These are phyloP conservation scores for Clausena lansium DNA, from an alignment of 345 rosid species.

Conservation along the genomic window DNA sequence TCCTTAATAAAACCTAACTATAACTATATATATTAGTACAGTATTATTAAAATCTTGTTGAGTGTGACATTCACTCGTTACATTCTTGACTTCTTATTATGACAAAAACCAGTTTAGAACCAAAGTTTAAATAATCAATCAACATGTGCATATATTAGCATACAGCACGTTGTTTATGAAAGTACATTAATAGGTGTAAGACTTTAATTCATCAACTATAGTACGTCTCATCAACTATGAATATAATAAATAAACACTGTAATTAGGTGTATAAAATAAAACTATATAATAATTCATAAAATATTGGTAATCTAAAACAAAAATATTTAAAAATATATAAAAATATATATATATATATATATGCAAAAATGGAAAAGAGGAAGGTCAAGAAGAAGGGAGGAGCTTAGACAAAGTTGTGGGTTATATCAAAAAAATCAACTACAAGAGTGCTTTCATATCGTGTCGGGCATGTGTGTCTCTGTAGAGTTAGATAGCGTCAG, in stretches of 20 bases:
- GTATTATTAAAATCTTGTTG: background rate
- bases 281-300: background rate
- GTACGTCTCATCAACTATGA: background rate
- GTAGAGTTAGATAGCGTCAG: constrained; percentile 20
- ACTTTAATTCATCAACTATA: background rate
- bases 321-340: too few species aligned
- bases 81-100: background rate
- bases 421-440: constrained; percentile 23
- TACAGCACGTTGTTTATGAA: background rate
- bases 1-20: too few species aligned
- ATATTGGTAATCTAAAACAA: background rate
- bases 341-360: background rate
- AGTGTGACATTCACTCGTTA: background rate
- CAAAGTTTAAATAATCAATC: background rate
- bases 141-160: constrained; percentile 6
- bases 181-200: background rate
- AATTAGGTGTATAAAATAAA: background rate
- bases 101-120: background rate
- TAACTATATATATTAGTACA: too few species aligned
- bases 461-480: constrained; percentile 43
- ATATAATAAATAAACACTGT: background rate
- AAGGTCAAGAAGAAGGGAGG: background rate
- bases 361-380: background rate
- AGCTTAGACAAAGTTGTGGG: constrained; percentile 39
- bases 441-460: constrained; percentile 7